Evolutionary conservation across 345 rosid genomes (phyloP).

Genomic region (Rhizophora apiculata): DNA sequence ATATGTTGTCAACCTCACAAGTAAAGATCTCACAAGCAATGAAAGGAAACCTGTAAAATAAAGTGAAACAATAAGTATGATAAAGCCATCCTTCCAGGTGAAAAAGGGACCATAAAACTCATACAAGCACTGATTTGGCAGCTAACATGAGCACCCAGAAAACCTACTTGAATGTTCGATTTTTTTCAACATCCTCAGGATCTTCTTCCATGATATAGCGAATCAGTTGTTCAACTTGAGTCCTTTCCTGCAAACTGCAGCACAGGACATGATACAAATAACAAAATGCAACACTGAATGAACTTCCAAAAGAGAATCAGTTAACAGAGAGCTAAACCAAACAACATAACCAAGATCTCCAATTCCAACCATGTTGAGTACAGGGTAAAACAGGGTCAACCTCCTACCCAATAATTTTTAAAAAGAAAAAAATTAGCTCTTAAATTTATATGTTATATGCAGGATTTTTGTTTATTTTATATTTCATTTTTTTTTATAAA

Average conservation of each 20-base stretch:
- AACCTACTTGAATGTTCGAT: constrained; percentile 68
- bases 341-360: neutral
- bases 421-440: no score
- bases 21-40: constrained; percentile 91
- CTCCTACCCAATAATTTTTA: no score
- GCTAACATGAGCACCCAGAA: constrained; percentile 3
- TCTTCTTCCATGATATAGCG: constrained; percentile 77
- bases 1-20: constrained; percentile 87
- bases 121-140: neutral
- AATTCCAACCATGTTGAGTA: no score
- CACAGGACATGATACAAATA: constrained; percentile 10
- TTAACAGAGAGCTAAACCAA: neutral
- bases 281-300: constrained; percentile 2
- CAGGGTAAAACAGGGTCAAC: no score
- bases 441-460: no score
- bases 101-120: neutral
- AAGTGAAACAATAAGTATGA: neutral
- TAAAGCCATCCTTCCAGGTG: neutral
- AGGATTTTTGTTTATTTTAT: no score
- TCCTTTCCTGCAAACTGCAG: constrained; percentile 74
- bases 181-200: constrained; percentile 66
- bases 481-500: no score
- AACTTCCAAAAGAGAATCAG: neutral
- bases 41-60: constrained; percentile 69
- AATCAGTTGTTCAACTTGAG: constrained; percentile 77